Evolutionary conservation across 2,329 filamentous ascomycete genomes (phyloP).

Genomic region (Penicillium sp.): DNA sequence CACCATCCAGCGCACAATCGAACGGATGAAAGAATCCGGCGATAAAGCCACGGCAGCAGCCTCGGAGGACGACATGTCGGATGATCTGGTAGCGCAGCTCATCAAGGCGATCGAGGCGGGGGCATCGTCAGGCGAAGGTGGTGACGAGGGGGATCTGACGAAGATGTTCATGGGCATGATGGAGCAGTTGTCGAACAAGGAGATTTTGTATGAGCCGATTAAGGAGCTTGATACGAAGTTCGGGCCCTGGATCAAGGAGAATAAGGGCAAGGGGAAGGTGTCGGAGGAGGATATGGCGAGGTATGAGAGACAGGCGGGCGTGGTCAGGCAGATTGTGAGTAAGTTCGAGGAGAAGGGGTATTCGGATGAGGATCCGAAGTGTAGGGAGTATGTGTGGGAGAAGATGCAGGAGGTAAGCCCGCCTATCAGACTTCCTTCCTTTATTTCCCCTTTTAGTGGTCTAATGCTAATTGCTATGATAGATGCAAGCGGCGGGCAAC

Average conservation of each 20-base stretch:
- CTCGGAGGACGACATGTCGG: too few species aligned
- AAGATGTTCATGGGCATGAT: conserved; percentile 97
- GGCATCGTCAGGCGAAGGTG: conserved; percentile 46
- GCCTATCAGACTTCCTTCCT: neutral
- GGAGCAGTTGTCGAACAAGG: conserved; percentile 97
- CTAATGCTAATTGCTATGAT: conserved; percentile 15
- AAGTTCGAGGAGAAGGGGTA: conserved; percentile 80
- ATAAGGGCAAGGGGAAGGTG: conserved; percentile 53
- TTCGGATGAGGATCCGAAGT: conserved; percentile 67
- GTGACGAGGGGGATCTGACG: conserved; percentile 74
- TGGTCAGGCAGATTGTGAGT: conserved; percentile 77
- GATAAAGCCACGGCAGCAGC: conserved; percentile 73
- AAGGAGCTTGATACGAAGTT: conserved; percentile 93
- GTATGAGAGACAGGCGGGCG: conserved; percentile 68
- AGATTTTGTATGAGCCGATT: conserved; percentile 97
- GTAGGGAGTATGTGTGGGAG: conserved; percentile 88
- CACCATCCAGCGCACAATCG: conserved; percentile 87
- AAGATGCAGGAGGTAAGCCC: conserved; percentile 84
- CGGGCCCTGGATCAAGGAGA: conserved; percentile 75
- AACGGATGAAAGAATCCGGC: conserved; percentile 84
- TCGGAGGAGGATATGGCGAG: conserved; percentile 62
- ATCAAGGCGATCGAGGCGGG: conserved; percentile 74
- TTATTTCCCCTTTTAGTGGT: too few species aligned
- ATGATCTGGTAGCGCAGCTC: conserved; percentile 81
- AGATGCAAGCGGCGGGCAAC: conserved; percentile 96